Base-by-base conservation (phyloP, 345 rosid species). In the Hypericum androsaemum region DNA sequence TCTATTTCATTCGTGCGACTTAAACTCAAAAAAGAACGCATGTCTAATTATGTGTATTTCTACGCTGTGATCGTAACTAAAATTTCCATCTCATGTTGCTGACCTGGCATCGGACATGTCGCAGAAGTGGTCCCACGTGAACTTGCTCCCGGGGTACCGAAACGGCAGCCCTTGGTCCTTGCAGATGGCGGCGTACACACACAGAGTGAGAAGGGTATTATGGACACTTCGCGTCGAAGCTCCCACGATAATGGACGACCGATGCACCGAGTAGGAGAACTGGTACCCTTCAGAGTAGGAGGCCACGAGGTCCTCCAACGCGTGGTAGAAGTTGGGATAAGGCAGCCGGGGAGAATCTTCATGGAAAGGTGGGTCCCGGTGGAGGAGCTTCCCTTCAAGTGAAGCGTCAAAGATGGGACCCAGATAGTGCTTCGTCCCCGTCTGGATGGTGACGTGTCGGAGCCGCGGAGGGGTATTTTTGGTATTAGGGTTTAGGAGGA, bases 251-350 rank as follows among this genome's bases (percentile, higher is more conserved):
- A 69, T 64, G 0, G 78, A 74, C 0, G 80, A 22, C 2, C 74
- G 59, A 47, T 75, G 78, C 3, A 70, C 52, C 0, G 71, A 64
- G 28, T 62, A 56, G 0, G 74, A 39, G 0, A 75, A 16, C 10
- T 1, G 3, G 0, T 65, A 37, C 32, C 32, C 32, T 0, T 62
- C 68, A 5, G 45, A 16, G n/a, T 67, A 8, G 0, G 76, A 67
- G 0, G 56, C 63, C 17, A 74, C 12, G 0, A 66, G 22, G 35
- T 78, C 83, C 40, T 71, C 80, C 0, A 63, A 47, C 8, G 69
- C 67, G 11, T 72, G 67, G 60, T 74, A 78, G n/a, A 78, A 74
- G 39, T 78, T 69, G 0, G 74, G 76, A 52, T 64, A 67, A 0
- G 74, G 77, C 8, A 69, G 60, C 11, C 76, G 58, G 32, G 71